Base-by-base conservation (phyloP, 371 early-diverging fungal species). In the Mucor sp. region DNA sequence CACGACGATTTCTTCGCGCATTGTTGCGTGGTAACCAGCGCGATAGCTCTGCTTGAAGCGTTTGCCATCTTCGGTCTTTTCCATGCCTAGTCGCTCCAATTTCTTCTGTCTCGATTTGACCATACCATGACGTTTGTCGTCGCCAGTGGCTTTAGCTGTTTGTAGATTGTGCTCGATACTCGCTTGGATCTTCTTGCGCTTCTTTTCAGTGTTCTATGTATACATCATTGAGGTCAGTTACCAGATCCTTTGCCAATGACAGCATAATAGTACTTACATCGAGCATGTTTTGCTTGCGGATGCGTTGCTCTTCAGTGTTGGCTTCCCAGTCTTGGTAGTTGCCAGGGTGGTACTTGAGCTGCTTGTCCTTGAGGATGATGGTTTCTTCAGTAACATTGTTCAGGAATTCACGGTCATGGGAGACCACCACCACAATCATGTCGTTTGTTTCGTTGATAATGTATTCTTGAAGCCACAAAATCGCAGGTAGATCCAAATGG, bases 341-440 rank as follows among this genome's bases (percentile, higher is more conserved):
- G 47, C 93, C 94, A n/a, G 74, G 76, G 65, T 89, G 87, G 69
- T 93, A 92, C 3, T 74, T 79, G 30, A 95, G 80, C 55, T 70
- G 71, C 62, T 87, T 78, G 65, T 93, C 87, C 41, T 81, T 81
- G 39, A 91, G 73, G 9, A 90, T 84, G 59, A 95, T 92, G 5
- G 91, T 92, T 69, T 93, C 93, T 9, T 83, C 80, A 4, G 84
- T 82, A 6, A 89, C 89, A 19, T 79, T 72, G 62, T 92, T 87
- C 64, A 95, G 78, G 62, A 95, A 93, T 53, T 76, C 79, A 43
- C 93, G 89, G 65, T 95, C 94, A 76, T 95, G 95, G 17, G 94
- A 93, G 25, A 95, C 91, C 27, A 91, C 71, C 1, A 95, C 87
- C 14, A 93, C 68, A 0, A 90, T 91, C 48, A 82, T 81, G 57